Evolutionary conservation across 768 basidiomycete genomes (phyloP), one percentile per base, ranked within the genome.

Genomic region (Suillus tomentosus): DNA sequence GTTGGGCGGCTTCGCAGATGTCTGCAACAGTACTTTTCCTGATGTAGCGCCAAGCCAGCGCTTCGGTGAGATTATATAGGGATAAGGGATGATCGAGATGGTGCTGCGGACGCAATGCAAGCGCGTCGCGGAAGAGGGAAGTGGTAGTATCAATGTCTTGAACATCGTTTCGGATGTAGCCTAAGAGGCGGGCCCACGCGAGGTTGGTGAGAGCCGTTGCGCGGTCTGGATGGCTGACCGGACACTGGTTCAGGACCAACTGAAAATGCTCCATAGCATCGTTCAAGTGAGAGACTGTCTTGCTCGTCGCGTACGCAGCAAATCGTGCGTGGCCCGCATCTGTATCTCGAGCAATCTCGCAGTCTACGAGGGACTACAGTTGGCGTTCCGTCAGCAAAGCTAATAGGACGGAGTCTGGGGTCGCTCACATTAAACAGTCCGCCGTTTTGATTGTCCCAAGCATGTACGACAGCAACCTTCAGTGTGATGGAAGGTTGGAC

Each of bases 241-340:
- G 45, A 47, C 45, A 47, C 5, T 5, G 45, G 10, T 47, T n/a
- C 10, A 47, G n/a, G 11, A 22, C 45, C n/a, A 13, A 47, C n/a
- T 47, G 45, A 47, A 47, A 22, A n/a, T 13, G 10, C 11, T 47
- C 1, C 0, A 47, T 0, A 22, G 45, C 45, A 19, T 0, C 17
- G 3, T 19, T 9, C 9, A 45, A 1, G 43, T 10, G 3, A 45
- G 8, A 19, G 19, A 10, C 43, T 0, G 0, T 45, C 43, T 45
- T 0, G 43, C 1, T 0, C 10, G 0, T 22, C 45, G 13, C 2
- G 11, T 47, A 47, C 22, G 2, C 0, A 2, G n/a, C 19, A 2
- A 47, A 4, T 47, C 11, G n/a, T 47, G 5, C n/a, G 11, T 47
- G 45, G n/a, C 45, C 45, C 10, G 45, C n/a, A 47, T 47, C 45